Conservation (phyloP, 2,329 filamentous ascomycete genomes). For the Gnomoniopsis smithogilvyi region DNA sequence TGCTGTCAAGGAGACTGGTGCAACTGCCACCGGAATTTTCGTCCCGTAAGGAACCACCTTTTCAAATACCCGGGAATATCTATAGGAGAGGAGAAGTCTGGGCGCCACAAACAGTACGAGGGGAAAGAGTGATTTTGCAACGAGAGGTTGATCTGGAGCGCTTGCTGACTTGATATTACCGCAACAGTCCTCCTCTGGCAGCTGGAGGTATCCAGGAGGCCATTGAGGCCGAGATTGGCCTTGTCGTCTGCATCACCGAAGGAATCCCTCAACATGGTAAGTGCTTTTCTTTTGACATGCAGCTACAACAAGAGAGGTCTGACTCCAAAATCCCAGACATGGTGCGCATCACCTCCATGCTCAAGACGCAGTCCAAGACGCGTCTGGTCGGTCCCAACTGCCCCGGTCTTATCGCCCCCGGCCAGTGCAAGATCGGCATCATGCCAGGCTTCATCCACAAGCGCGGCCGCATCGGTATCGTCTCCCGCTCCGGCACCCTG, state of each 20-base stretch:
- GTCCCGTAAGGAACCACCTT: slow-evolving; percentile 70
- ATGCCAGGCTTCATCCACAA: slow-evolving; percentile 99
- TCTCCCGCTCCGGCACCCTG: slow-evolving; percentile 95
- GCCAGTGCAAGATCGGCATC: slow-evolving; percentile 99
- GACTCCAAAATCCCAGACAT: slow-evolving; percentile 64
- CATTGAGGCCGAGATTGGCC: slow-evolving; percentile 84
- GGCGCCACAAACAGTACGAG: not conserved
- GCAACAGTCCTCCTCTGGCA: slow-evolving; percentile 75
- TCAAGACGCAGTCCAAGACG: slow-evolving; percentile 97
- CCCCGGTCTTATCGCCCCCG: slow-evolving; percentile 90
- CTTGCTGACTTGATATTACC: slow-evolving; percentile 16
- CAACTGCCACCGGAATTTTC: slow-evolving; percentile 91
- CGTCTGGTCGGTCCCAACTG: slow-evolving; percentile 97
- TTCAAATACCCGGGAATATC: slow-evolving; percentile 38
- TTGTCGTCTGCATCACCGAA: slow-evolving; percentile 97
- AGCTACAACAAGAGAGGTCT: not conserved
- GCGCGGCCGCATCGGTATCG: slow-evolving; percentile 96
- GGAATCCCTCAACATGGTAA: slow-evolving; percentile 95
- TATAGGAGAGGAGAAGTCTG: not conserved
- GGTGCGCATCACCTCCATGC: slow-evolving; percentile 96
- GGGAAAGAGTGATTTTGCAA: not conserved
- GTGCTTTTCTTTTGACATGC: slow-evolving; percentile 28
- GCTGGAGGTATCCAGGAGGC: slow-evolving; percentile 97
- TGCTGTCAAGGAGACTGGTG: slow-evolving; percentile 85
- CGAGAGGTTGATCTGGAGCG: not conserved